Base-by-base conservation (phyloP, 805 yeast genomes). In the Yamadazyma scolyti region DNA sequence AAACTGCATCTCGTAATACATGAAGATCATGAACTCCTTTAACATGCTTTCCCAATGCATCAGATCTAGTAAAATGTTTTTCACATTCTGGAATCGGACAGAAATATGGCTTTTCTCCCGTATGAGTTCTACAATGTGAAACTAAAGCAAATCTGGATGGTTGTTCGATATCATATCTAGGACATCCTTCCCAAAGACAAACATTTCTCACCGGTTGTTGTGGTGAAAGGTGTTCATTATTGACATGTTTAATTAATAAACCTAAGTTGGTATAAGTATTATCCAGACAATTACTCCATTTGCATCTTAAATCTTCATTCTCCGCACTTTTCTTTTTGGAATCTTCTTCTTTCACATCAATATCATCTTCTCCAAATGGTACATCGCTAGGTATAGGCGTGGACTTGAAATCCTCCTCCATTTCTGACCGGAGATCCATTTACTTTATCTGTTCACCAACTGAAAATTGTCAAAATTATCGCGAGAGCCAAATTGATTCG, bases 71-170 rank as follows among this genome's bases (percentile, higher is more conserved):
- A 46, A 79, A 80, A 26, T 68, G 68, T 39, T 73, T 67, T 30
- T 68, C 71, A 52, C 90, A 82, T 41, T 79, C 84, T 2, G 84
- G 84, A 9, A 79, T 59, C 1, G 73, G 65, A 50, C 90, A 82
- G 43, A 64, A 71, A 42, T 71, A 78, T 20, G 85, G 85, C 44
- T 69, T 69, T 44, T 80, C 83, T 1, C 82, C 79, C 0, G 82
- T 75, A 50, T 82, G 90, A 1, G 75, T 65, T 33, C 85, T 52
- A 42, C 79, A 60, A 47, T 82, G 90, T 0, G 82, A 65, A 0
- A 77, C 61, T 19, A 82, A 60, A 1, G 82, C 79, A 52, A 73
- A 72, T 29, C 78, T 48, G 8, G 76, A 69, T 10, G 75, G 75
- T 46, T 72, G 79, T 16, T 60, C 60, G 2, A 69, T 50, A 4